These are phyloP conservation scores for Scorias spongiosa DNA, from an alignment of 2,329 filamentous ascomycete species.

Conservation along the genomic window DNA sequence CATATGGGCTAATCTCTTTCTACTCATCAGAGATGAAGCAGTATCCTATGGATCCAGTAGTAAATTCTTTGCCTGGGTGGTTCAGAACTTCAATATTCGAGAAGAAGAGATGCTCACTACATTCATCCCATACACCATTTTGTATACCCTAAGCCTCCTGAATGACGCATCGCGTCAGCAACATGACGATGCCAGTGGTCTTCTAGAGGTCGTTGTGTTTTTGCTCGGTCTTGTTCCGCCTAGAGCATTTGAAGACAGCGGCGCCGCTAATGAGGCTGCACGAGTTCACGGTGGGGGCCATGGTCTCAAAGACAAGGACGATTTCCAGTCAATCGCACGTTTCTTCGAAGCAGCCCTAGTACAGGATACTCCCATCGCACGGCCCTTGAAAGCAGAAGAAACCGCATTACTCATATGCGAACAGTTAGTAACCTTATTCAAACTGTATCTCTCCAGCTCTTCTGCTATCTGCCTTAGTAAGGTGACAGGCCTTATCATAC, in stretches of 20 bases:
- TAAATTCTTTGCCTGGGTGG: slow-evolving; percentile 61
- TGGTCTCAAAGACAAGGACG: no score
- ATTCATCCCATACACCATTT: slow-evolving; percentile 57
- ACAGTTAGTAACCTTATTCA: not conserved
- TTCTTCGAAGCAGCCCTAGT: not conserved
- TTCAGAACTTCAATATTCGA: slow-evolving; percentile 77
- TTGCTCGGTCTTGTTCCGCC: slow-evolving; percentile 22
- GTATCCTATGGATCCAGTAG: slow-evolving; percentile 29
- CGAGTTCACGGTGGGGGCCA: no score
- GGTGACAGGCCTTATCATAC: no score
- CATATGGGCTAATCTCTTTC: slow-evolving; percentile 50
- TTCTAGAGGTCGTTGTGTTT: not conserved
- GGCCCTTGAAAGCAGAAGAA: not conserved
- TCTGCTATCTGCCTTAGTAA: no score
- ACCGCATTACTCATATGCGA: not conserved
- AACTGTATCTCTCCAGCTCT: not conserved
- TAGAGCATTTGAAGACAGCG: slow-evolving; percentile 2
- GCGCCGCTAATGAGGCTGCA: not conserved
- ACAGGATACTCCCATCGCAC: not conserved
- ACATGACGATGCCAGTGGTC: not conserved
- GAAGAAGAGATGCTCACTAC: slow-evolving; percentile 91
- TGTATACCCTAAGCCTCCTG: slow-evolving; percentile 22
- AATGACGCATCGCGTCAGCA: not conserved
- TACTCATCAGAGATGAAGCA: slow-evolving; percentile 10
- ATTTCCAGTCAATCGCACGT: no score